A percentile compares a stretch with the other conserved stretches of the same genome.
These are phyloP conservation scores for Arabis alpina DNA, from an alignment of 345 rosid species.

Conservation along the genomic window DNA sequence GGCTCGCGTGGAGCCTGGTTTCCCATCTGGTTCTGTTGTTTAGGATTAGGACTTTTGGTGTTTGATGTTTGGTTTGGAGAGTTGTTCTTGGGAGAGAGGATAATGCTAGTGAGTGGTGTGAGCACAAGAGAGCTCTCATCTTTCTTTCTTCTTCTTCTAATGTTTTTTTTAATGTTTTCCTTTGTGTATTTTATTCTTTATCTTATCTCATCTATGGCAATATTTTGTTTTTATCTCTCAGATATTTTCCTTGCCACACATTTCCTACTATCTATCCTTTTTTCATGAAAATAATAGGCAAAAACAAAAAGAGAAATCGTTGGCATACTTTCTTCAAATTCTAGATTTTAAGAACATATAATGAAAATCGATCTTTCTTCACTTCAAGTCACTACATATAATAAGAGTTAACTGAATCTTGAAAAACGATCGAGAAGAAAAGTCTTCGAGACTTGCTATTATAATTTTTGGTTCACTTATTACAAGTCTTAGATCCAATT, in stretches of 20 bases:
- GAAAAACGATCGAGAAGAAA: background rate
- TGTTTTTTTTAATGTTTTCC: constrained; percentile 9
- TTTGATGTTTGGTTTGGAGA: constrained; percentile 20
- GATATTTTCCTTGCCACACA: constrained; percentile 31
- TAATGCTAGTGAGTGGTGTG: constrained; percentile 35
- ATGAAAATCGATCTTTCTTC: background rate
- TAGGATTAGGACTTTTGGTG: constrained; percentile 20
- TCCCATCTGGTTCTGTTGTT: constrained; percentile 19
- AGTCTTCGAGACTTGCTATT: background rate
- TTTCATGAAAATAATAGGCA: constrained; percentile 1
- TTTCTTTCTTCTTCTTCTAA: constrained; percentile 10
- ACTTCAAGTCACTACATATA: background rate
- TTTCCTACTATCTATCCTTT: constrained; percentile 19
- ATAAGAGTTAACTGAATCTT: background rate
- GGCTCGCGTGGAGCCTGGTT: constrained; percentile 49
- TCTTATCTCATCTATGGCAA: constrained; percentile 36
- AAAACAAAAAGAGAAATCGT: background rate
- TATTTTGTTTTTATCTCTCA: constrained; percentile 29
- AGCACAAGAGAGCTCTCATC: constrained; percentile 52
- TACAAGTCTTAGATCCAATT: background rate
- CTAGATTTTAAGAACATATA: background rate
- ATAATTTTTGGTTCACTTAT: background rate
- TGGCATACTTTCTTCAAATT: constrained; percentile 1
- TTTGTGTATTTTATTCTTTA: background rate
- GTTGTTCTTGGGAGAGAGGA: constrained; percentile 35